Evolutionary conservation across 2,329 filamentous ascomycete species (phyloP).

Genomic region (Pestalotiopsis sp.): DNA sequence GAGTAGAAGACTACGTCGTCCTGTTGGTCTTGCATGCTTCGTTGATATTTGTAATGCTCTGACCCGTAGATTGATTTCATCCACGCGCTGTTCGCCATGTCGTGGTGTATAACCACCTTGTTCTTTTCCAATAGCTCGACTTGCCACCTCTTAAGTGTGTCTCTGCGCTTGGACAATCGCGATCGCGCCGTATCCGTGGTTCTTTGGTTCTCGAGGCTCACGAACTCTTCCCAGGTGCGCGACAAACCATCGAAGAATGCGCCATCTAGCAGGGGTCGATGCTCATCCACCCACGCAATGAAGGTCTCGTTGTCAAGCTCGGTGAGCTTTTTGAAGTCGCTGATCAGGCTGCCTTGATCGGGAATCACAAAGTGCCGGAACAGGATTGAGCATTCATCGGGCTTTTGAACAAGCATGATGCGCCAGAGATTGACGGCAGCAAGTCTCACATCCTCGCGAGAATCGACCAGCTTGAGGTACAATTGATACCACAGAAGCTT

Average conservation of each 20-base stretch:
- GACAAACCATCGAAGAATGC: conserved; percentile 84
- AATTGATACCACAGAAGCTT: conserved; percentile 90
- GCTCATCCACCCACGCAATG: conserved; percentile 83
- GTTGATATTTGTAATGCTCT: conserved; percentile 89
- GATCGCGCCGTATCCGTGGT: conserved; percentile 75
- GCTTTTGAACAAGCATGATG: conserved; percentile 93
- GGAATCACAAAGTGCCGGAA: conserved; percentile 71
- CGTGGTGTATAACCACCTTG: conserved; percentile 77
- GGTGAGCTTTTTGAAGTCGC: conserved; percentile 81
- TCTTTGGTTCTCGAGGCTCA: conserved; percentile 76
- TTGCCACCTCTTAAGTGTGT: conserved; percentile 82
- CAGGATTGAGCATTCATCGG: conserved; percentile 75
- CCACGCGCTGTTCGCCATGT: conserved; percentile 87
- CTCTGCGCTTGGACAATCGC: conserved; percentile 75
- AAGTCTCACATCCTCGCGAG: conserved; percentile 66
- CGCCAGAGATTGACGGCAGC: conserved; percentile 85
- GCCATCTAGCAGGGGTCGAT: conserved; percentile 75
- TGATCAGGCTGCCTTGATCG: conserved; percentile 72
- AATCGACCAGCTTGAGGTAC: conserved; percentile 83
- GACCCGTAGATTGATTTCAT: conserved; percentile 93
- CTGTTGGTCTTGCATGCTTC: conserved; percentile 88
- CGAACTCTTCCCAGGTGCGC: conserved; percentile 86
- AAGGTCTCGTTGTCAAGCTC: conserved; percentile 90
- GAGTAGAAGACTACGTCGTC: conserved; percentile 82
- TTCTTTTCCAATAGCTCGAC: conserved; percentile 69